Conservation (phyloP, 495 filamentous ascomycete species). For the Melanomma pulvis-pyrius region DNA sequence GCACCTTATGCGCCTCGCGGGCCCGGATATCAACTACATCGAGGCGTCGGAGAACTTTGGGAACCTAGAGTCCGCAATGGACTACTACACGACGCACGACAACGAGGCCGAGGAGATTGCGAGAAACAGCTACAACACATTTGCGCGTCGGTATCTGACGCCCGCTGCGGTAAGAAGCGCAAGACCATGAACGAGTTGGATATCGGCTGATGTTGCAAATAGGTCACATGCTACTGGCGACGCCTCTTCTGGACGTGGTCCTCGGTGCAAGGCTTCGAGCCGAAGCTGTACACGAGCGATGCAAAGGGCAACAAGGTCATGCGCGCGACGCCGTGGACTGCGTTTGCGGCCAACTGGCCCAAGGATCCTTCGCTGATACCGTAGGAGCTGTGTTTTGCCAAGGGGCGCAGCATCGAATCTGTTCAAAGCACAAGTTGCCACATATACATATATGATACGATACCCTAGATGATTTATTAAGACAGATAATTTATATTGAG, state of each 20-base stretch:
- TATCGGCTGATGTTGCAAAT: not conserved
- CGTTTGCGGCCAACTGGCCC: constrained; percentile 31
- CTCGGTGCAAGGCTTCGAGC: constrained; percentile 27
- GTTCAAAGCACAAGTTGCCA: not conserved
- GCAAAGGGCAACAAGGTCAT: constrained; percentile 12
- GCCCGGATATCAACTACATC: constrained; percentile 53
- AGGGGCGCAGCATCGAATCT: too few relatives aligned
- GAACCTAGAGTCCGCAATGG: constrained; percentile 52
- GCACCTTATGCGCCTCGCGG: constrained; percentile 50
- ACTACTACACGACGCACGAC: constrained; percentile 51
- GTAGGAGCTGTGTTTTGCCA: too few relatives aligned
- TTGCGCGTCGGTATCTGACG: constrained; percentile 53
- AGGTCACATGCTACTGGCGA: constrained; percentile 58
- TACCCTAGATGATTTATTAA: not conserved
- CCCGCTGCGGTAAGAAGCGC: constrained; percentile 47
- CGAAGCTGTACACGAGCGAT: constrained; percentile 15
- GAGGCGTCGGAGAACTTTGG: constrained; percentile 58
- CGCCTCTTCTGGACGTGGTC: constrained; percentile 54
- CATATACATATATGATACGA: not conserved
- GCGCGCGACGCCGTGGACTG: constrained; percentile 28
- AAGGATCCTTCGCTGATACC: constrained; percentile 21
- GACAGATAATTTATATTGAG: not conserved
- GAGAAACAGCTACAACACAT: constrained; percentile 51
- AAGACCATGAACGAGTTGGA: not conserved
- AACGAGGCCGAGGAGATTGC: constrained; percentile 54